Evolutionary conservation across 768 basidiomycete species (phyloP).

Genomic region (Boletus sensibilis): DNA sequence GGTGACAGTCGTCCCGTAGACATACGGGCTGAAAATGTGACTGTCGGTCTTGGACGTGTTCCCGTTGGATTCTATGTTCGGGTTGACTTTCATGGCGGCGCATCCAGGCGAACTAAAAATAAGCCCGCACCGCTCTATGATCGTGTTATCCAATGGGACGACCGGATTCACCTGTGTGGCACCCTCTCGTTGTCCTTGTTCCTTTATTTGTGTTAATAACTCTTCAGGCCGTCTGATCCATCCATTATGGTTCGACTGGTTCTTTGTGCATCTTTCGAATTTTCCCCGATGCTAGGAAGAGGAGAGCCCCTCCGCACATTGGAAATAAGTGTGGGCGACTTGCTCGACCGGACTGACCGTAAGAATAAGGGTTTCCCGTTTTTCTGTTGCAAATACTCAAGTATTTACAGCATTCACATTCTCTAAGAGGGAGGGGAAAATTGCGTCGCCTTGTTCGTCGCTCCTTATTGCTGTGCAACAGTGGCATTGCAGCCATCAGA

Average conservation of each 20-base stretch:
- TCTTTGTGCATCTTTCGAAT: slow-evolving; percentile 9
- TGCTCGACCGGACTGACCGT: not conserved
- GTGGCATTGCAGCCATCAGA: not conserved
- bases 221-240: slow-evolving; percentile 1
- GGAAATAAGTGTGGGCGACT: not conserved
- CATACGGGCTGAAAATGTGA: slow-evolving; percentile 10
- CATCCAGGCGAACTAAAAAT: slow-evolving; percentile 4
- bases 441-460: not conserved
- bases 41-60: slow-evolving; percentile 8
- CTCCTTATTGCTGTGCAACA: not conserved
- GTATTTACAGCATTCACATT: not conserved
- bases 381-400: not conserved
- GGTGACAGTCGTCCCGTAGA: not conserved
- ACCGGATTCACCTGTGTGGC: slow-evolving; percentile 7
- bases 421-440: not conserved
- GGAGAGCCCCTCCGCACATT: slow-evolving; percentile 7
- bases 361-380: not conserved
- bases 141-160: slow-evolving; percentile 12
- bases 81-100: not conserved
- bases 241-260: not conserved
- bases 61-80: slow-evolving; percentile 17
- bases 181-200: not conserved
- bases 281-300: not conserved
- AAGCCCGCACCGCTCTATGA: not conserved
- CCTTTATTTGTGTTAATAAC: not conserved